Percentiles rank a stretch among this genome's conserved stretches.
Conservation (phyloP, 768 basidiomycete species). For the Tubosaeta sp. region DNA sequence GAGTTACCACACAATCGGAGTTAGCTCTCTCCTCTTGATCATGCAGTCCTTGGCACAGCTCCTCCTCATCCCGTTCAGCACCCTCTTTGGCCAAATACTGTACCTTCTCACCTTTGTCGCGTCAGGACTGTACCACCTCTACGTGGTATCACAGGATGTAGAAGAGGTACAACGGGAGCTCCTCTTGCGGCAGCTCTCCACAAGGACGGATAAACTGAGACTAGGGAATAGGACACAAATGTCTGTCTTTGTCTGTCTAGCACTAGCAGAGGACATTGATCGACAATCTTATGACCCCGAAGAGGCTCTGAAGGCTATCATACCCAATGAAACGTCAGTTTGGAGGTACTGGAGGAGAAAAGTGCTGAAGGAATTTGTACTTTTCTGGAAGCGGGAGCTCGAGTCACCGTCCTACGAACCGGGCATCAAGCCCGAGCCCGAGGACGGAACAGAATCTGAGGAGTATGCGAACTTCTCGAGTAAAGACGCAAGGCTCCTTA, state of each 20-base stretch:
- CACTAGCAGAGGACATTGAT: conserved; percentile 12
- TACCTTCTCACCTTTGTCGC: conserved; percentile 26
- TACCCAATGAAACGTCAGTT: conserved; percentile 28
- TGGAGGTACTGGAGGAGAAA: conserved; percentile 28
- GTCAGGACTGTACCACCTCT: conserved; percentile 32
- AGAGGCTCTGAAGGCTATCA: conserved; percentile 9
- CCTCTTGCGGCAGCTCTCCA: conserved; percentile 11
- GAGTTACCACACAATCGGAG: conserved; percentile 15
- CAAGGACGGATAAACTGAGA: conserved; percentile 8
- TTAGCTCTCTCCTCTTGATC: conserved; percentile 25
- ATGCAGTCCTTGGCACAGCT: conserved; percentile 30
- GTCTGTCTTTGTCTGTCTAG: conserved; percentile 25
- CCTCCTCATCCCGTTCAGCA: conserved; percentile 27
- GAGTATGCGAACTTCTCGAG: conserved; percentile 8
- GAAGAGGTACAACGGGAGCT: conserved; percentile 15
- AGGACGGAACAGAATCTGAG: conserved; percentile 4
- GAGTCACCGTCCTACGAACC: conserved; percentile 8
- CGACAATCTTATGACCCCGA: not conserved
- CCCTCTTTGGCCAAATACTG: conserved; percentile 32
- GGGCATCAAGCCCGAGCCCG: conserved; percentile 7
- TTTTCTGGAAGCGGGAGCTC: conserved; percentile 5
- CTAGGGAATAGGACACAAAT: conserved; percentile 27
- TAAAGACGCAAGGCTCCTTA: conserved; percentile 8
- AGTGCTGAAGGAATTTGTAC: conserved; percentile 15
- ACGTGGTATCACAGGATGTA: conserved; percentile 30